Percentiles rank a stretch among this genome's conserved stretches.
phyloP scores from a whole-genome alignment of 306 rosid genomes.

The Acmispon strigosus region DNA sequence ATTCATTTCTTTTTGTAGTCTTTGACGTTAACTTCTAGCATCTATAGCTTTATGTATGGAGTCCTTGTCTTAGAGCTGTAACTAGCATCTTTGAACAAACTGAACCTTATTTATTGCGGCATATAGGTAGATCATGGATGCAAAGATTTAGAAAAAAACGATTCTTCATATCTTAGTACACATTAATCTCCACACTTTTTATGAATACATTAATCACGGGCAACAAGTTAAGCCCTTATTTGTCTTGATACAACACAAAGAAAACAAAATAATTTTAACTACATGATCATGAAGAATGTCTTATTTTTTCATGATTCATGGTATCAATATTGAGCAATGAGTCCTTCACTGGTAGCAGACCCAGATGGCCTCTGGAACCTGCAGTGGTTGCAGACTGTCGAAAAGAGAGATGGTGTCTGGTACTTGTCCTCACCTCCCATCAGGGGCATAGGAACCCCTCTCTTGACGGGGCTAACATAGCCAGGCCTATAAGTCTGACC shows the following conservation, averaged over 20 bases:
- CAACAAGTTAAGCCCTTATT: constrained; percentile 42
- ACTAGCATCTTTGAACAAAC: not conserved
- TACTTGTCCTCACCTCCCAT: constrained; percentile 77
- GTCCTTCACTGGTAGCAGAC: constrained; percentile 20
- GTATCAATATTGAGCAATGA: constrained; percentile 41
- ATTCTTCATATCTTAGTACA: constrained; percentile 1
- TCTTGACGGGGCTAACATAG: constrained; percentile 64
- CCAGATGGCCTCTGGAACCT: constrained; percentile 47
- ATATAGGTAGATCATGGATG: not conserved
- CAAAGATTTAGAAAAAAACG: not conserved
- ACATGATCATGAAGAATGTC: not conserved
- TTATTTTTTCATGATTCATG: not conserved
- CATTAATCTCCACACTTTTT: not conserved
- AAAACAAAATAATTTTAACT: constrained; percentile 8
- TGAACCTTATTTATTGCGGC: not conserved
- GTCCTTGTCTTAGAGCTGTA: too few relatives aligned
- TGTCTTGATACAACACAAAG: not conserved
- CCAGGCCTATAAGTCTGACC: constrained; percentile 67
- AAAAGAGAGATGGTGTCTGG: constrained; percentile 40
- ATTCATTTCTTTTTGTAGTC: too few relatives aligned
- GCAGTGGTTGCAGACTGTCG: constrained; percentile 48
- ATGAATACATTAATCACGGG: constrained; percentile 22
- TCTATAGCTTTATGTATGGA: too few relatives aligned
- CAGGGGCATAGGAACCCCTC: constrained; percentile 71
- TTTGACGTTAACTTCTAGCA: too few relatives aligned